Evolutionary conservation across 495 filamentous ascomycete species (phyloP).

Genomic region (Xylaria palmicola): DNA sequence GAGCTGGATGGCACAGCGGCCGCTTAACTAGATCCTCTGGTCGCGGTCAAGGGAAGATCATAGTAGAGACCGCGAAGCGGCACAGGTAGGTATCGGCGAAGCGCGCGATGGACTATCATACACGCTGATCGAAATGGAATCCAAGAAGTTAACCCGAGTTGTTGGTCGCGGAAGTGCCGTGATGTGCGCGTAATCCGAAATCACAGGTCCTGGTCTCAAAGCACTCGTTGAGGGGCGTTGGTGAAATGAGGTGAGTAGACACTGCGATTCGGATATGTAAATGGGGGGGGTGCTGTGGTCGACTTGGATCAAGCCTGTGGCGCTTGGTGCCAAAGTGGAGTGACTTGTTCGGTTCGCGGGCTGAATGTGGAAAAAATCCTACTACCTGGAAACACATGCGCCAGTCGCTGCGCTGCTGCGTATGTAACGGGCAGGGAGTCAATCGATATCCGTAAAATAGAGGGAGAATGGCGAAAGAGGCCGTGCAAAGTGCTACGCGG

Average conservation of each 20-base stretch:
- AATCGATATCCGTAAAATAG: background rate
- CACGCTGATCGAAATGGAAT: background rate
- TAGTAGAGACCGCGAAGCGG: slow-evolving; percentile 17
- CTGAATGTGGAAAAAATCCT: slow-evolving; percentile 18
- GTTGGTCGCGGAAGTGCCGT: background rate
- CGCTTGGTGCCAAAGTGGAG: slow-evolving; percentile 12
- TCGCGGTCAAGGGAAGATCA: slow-evolving; percentile 22
- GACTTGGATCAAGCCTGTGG: slow-evolving; percentile 11
- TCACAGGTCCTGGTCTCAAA: slow-evolving; percentile 4
- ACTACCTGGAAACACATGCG: background rate
- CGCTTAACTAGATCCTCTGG: slow-evolving; percentile 18
- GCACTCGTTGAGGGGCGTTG: background rate
- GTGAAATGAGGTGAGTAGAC: slow-evolving; percentile 12
- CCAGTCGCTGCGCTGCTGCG: background rate
- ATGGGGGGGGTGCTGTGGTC: slow-evolving; percentile 11
- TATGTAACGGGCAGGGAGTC: too few relatives aligned
- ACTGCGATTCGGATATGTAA: slow-evolving; percentile 6
- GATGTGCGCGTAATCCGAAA: background rate
- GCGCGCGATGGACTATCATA: background rate
- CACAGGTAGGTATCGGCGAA: background rate
- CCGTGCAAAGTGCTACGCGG: slow-evolving; percentile 23
- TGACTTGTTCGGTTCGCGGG: slow-evolving; percentile 8
- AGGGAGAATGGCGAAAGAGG: slow-evolving; percentile 11
- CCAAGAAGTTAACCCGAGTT: background rate
- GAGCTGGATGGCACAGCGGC: slow-evolving; percentile 19